Evolutionary conservation across 176 grass and related monocot genomes (phyloP).

Genomic region (Musa troglodytarum): DNA sequence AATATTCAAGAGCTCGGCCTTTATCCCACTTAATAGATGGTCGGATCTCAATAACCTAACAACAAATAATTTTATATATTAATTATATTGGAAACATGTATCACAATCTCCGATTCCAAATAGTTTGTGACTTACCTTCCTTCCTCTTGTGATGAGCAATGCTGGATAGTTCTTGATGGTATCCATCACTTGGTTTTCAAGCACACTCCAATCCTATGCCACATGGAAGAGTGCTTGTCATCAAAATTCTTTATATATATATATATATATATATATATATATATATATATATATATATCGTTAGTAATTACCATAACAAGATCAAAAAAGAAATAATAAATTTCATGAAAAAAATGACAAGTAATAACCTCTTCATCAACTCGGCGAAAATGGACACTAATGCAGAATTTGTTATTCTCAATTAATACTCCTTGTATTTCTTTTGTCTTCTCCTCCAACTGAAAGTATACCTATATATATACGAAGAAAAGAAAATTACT

Average conservation of each 20-base stretch:
- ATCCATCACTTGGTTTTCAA: background rate
- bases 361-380: constrained; percentile 42
- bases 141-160: background rate
- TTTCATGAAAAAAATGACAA: background rate
- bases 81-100: background rate
- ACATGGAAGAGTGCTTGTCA: too few relatives aligned
- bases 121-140: background rate
- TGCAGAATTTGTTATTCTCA: constrained; percentile 70
- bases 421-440: constrained; percentile 43
- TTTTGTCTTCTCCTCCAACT: constrained; percentile 25
- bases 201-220: background rate
- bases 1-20: constrained; percentile 59
- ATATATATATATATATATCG: too few relatives aligned
- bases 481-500: background rate
- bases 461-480: constrained; percentile 13
- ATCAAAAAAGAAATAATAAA: too few relatives aligned
- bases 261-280: too few relatives aligned
- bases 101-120: background rate
- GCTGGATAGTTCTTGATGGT: background rate
- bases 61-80: background rate
- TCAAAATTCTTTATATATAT: too few relatives aligned
- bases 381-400: constrained; percentile 57
- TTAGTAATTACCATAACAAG: background rate
- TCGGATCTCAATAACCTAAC: constrained; percentile 44
- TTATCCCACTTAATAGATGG: constrained; percentile 65